Evolutionary conservation across 2,329 filamentous ascomycete genomes (phyloP).

Genomic region (Cadophora sp.): DNA sequence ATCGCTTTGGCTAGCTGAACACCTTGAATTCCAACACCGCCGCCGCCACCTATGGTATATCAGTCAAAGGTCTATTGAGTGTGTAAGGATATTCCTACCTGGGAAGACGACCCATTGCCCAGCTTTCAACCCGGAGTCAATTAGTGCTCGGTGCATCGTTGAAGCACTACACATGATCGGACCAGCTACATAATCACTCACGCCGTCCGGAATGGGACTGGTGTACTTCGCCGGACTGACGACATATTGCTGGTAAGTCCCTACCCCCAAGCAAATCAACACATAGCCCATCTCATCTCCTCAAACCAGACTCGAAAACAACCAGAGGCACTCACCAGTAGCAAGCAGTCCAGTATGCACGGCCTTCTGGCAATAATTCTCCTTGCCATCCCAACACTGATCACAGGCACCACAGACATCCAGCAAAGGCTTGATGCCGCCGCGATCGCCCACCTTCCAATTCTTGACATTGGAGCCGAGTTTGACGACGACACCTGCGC

Average conservation of each 20-base stretch:
- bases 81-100: no score
- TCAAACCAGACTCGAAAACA: not conserved
- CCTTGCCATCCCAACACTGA: constrained; percentile 57
- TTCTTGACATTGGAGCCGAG: constrained; percentile 58
- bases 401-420: constrained; percentile 59
- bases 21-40: constrained; percentile 40
- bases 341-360: constrained; percentile 52
- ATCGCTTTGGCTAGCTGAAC: constrained; percentile 40
- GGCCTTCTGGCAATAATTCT: constrained; percentile 57
- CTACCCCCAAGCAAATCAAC: constrained; percentile 35
- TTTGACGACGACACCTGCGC: constrained; percentile 63
- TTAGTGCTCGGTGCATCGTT: constrained; percentile 62
- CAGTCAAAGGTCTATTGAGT: no score
- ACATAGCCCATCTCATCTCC: not conserved
- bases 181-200: constrained; percentile 60
- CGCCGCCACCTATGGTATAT: no score
- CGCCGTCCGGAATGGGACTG: constrained; percentile 59
- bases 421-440: constrained; percentile 57
- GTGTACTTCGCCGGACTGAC: constrained; percentile 54
- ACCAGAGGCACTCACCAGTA: constrained; percentile 37
- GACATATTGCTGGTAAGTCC: constrained; percentile 66
- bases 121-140: constrained; percentile 50
- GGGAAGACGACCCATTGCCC: constrained; percentile 35
- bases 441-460: constrained; percentile 60
- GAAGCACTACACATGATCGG: constrained; percentile 66